Evolutionary conservation across 768 basidiomycete genomes (phyloP).

Genomic region (Rubroboletus satanas): DNA sequence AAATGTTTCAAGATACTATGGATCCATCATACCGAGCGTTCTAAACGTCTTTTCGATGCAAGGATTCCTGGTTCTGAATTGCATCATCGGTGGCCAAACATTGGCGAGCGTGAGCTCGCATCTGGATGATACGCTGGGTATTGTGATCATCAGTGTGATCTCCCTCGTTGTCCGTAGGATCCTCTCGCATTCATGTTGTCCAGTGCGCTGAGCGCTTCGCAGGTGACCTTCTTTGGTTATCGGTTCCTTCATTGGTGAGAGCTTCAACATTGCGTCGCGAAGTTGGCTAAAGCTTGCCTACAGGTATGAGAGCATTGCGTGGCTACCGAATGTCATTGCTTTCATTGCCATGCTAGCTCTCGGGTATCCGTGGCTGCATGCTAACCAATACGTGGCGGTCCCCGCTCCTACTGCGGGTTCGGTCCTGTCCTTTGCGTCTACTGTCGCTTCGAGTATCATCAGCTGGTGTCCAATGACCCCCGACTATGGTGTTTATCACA

Average conservation of each 20-base stretch:
- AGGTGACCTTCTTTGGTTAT: conserved; percentile 65
- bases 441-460: conserved; percentile 41
- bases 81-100: conserved; percentile 61
- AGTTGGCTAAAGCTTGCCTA: background rate
- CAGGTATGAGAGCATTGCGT: conserved; percentile 72
- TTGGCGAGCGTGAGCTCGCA: conserved; percentile 44
- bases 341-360: conserved; percentile 66
- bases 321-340: conserved; percentile 72
- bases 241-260: conserved; percentile 54
- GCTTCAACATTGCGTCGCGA: background rate
- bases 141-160: conserved; percentile 32
- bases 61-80: conserved; percentile 56
- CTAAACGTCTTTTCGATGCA: conserved; percentile 49
- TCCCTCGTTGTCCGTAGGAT: conserved; percentile 26
- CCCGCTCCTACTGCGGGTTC: conserved; percentile 31
- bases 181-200: background rate
- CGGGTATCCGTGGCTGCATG: conserved; percentile 60
- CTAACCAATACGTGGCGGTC: conserved; percentile 36
- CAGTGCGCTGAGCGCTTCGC: background rate
- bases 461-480: conserved; percentile 43
- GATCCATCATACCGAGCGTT: conserved; percentile 38
- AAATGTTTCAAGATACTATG: conserved; percentile 35
- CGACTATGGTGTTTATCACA: conserved; percentile 49
- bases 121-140: conserved; percentile 30
- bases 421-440: conserved; percentile 44